phyloP scores from a whole-genome alignment of 2,329 filamentous ascomycete species.

The Rutstroemia sp. region DNA sequence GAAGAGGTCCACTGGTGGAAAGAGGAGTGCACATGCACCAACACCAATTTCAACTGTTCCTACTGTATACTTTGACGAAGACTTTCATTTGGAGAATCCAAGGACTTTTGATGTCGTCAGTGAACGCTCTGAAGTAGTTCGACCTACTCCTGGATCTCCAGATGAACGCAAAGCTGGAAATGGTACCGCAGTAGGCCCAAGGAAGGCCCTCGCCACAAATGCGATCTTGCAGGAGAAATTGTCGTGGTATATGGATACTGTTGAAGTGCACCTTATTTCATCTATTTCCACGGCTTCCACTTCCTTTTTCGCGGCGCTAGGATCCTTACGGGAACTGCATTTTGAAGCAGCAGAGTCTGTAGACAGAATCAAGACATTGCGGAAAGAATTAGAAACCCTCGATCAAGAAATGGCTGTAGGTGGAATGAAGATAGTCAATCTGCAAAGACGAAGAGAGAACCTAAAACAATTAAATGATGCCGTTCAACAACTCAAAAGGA shows the following conservation, averaged over 20 bases:
- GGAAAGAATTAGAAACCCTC: slow-evolving; percentile 70
- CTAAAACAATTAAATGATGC: slow-evolving; percentile 74
- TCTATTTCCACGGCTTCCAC: slow-evolving; percentile 94
- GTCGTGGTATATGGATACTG: slow-evolving; percentile 99
- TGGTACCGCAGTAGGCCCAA: slow-evolving; percentile 51
- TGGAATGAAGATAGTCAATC: slow-evolving; percentile 77
- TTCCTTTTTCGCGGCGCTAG: slow-evolving; percentile 91
- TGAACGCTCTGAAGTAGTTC: slow-evolving; percentile 91
- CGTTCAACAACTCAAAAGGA: slow-evolving; percentile 71
- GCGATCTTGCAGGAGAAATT: slow-evolving; percentile 96
- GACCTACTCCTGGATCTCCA: slow-evolving; percentile 42
- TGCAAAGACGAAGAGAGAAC: slow-evolving; percentile 77
- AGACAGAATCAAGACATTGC: slow-evolving; percentile 70
- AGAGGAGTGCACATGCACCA: slow-evolving; percentile 60
- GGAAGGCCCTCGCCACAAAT: slow-evolving; percentile 90
- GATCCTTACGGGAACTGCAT: slow-evolving; percentile 84
- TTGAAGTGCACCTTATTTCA: slow-evolving; percentile 92
- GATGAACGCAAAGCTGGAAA: slow-evolving; percentile 50
- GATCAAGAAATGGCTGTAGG: slow-evolving; percentile 82
- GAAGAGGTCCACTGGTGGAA: slow-evolving; percentile 44
- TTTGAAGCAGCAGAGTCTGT: slow-evolving; percentile 90
- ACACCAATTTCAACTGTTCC: slow-evolving; percentile 92
- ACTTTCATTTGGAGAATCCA: slow-evolving; percentile 92
- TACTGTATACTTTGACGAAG: slow-evolving; percentile 86
- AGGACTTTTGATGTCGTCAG: slow-evolving; percentile 95